Evolutionary conservation across 2,329 filamentous ascomycete genomes (phyloP).

Genomic region (Knufia petricola): DNA sequence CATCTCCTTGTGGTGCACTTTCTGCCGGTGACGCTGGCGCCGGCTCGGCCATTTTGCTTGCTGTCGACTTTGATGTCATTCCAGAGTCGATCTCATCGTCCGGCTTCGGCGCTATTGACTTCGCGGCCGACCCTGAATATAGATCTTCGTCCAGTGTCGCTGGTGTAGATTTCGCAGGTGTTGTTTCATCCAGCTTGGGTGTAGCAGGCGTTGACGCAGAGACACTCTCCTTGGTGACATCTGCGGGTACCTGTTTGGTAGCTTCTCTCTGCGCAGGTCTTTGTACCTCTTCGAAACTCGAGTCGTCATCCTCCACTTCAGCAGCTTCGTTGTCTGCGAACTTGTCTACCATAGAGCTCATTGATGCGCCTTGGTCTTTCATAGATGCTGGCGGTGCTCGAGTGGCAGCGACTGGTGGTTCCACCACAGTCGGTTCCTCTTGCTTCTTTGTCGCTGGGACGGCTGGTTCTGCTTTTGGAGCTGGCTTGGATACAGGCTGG

Average conservation of each 20-base stretch:
- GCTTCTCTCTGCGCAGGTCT: slow-evolving; percentile 52
- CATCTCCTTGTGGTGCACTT: not conserved
- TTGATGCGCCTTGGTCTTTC: slow-evolving; percentile 77
- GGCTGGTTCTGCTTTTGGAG: slow-evolving; percentile 32
- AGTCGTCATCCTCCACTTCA: slow-evolving; percentile 57
- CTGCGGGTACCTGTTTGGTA: slow-evolving; percentile 14
- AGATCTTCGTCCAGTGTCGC: not conserved
- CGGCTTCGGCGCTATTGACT: not conserved
- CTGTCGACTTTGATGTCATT: not conserved
- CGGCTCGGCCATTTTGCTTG: not conserved
- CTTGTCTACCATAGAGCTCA: slow-evolving; percentile 74
- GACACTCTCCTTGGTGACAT: slow-evolving; percentile 12
- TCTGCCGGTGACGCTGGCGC: not conserved
- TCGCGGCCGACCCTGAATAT: not conserved
- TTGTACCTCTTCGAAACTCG: slow-evolving; percentile 77
- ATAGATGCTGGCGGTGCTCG: slow-evolving; percentile 56
- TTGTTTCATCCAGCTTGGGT: slow-evolving; percentile 10
- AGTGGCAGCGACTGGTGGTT: slow-evolving; percentile 26
- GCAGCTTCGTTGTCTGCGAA: slow-evolving; percentile 65
- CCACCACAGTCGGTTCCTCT: slow-evolving; percentile 37
- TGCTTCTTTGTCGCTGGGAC: slow-evolving; percentile 40
- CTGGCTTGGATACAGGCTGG: slow-evolving; percentile 35
- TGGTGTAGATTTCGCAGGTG: not conserved
- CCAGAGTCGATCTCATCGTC: slow-evolving; percentile 1
- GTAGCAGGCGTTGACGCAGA: slow-evolving; percentile 12